Percentiles rank a stretch among this genome's conserved stretches.
These are phyloP conservation scores for Ustilago xerochloae DNA, from an alignment of 1,284 basidiomycete genomes.

Conservation along the genomic window DNA sequence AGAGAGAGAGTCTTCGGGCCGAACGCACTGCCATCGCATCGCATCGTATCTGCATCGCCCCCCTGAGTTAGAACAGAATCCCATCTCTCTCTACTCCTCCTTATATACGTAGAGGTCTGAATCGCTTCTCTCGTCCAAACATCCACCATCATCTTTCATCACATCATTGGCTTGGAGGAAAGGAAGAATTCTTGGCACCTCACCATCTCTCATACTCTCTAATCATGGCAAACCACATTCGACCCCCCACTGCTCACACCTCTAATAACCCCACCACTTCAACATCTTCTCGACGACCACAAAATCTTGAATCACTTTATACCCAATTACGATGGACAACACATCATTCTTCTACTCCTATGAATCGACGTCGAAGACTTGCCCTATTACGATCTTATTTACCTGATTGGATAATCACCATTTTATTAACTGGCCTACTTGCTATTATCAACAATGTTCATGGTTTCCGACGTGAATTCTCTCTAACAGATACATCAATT, in stretches of 20 bases:
- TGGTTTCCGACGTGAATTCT: conserved; percentile 78
- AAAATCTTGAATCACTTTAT: conserved; percentile 39
- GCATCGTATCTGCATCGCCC: neutral
- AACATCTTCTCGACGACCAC: neutral
- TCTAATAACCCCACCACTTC: neutral
- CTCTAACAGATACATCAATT: conserved; percentile 72
- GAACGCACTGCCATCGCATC: neutral
- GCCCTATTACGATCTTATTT: conserved; percentile 39
- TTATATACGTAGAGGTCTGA: no score
- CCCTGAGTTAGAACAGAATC: no score
- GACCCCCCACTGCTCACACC: no score
- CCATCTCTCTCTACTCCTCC: no score
- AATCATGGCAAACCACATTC: no score
- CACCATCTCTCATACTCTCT: no score
- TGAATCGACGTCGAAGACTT: conserved; percentile 23
- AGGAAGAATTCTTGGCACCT: no score
- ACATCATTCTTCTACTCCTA: conserved; percentile 14
- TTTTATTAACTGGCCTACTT: conserved; percentile 71
- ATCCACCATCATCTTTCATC: no score
- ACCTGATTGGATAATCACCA: conserved; percentile 64
- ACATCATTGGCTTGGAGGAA: no score
- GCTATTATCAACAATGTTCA: conserved; percentile 78
- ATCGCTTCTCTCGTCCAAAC: no score
- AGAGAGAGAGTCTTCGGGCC: neutral
- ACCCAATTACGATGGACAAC: conserved; percentile 36